A percentile compares a stretch with the other conserved stretches of the same genome.
Conservation (phyloP, 257 asterid species). For the Solanum acaule region DNA sequence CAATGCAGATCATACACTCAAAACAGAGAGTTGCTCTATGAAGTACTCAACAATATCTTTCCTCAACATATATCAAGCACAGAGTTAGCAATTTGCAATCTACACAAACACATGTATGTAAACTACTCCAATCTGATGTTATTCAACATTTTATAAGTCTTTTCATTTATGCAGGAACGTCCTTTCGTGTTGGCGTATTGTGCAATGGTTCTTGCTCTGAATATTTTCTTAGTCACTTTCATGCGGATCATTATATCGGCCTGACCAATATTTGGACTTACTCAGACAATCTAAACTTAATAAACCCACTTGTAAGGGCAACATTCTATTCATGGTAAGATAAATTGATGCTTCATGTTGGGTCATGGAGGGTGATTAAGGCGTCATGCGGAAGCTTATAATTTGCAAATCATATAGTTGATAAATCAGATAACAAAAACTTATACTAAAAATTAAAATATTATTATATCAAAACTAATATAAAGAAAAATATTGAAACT, state of each 20-base stretch:
- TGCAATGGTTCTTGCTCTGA: conserved; percentile 3
- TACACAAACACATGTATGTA: background rate
- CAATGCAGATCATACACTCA: background rate
- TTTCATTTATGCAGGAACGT: background rate
- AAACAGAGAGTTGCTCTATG: background rate
- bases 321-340: conserved; percentile 16
- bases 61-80: background rate
- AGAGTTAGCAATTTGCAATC: background rate
- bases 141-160: background rate
- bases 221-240: conserved; percentile 1
- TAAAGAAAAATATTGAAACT: too few species aligned
- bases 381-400: too few species aligned
- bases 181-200: conserved; percentile 13
- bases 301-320: conserved; percentile 15
- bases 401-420: too few species aligned
- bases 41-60: background rate
- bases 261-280: conserved; percentile 15
- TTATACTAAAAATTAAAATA: too few species aligned
- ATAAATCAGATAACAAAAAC: too few species aligned
- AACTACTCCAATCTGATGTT: background rate
- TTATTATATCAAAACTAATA: too few species aligned
- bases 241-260: conserved; percentile 8
- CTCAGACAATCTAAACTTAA: conserved; percentile 6
- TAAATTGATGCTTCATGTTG: background rate
- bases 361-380: too few species aligned